Conservation (phyloP, 1,284 basidiomycete genomes). For the Ustilago trichophora region DNA sequence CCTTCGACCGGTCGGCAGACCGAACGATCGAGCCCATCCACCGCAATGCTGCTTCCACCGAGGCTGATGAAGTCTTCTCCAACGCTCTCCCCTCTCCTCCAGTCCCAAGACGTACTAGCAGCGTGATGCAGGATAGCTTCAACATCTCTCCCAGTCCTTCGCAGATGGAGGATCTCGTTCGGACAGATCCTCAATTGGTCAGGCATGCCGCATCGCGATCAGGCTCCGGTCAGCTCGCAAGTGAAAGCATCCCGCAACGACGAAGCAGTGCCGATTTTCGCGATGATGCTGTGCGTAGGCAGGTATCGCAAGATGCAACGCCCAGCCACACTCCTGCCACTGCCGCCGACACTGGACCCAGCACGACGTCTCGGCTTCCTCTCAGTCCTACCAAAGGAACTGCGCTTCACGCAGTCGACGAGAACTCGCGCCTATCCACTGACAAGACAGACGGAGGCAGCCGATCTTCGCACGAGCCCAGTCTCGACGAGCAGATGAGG, state of each 20-base stretch:
- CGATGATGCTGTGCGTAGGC: conserved; percentile 2
- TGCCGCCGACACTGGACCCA: neutral
- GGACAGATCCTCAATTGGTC: neutral
- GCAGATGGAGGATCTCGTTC: conserved; percentile 4
- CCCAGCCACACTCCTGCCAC: neutral
- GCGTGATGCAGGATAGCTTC: conserved; percentile 26
- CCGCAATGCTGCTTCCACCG: neutral
- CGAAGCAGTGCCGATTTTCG: conserved; percentile 24
- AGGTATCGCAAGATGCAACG: neutral
- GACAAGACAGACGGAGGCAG: neutral
- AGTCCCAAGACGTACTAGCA: conserved; percentile 34
- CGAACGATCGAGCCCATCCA: conserved; percentile 15
- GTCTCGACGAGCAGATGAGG: conserved; percentile 34
- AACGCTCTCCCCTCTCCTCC: conserved; percentile 38
- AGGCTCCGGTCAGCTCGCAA: conserved; percentile 8
- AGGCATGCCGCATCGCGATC: conserved; percentile 14
- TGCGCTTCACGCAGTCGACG: conserved; percentile 7
- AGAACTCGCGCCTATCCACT: neutral
- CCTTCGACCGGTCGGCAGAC: conserved; percentile 18
- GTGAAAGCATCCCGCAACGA: conserved; percentile 16
- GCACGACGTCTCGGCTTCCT: neutral
- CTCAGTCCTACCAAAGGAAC: conserved; percentile 13
- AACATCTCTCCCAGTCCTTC: conserved; percentile 27
- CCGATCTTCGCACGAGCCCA: conserved; percentile 18
- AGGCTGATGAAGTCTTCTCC: conserved; percentile 10